Percentiles rank a stretch among this genome's conserved stretches.
phyloP scores from a whole-genome alignment of 1,284 basidiomycete species.

The Pseudozyma tsukubaensis region DNA sequence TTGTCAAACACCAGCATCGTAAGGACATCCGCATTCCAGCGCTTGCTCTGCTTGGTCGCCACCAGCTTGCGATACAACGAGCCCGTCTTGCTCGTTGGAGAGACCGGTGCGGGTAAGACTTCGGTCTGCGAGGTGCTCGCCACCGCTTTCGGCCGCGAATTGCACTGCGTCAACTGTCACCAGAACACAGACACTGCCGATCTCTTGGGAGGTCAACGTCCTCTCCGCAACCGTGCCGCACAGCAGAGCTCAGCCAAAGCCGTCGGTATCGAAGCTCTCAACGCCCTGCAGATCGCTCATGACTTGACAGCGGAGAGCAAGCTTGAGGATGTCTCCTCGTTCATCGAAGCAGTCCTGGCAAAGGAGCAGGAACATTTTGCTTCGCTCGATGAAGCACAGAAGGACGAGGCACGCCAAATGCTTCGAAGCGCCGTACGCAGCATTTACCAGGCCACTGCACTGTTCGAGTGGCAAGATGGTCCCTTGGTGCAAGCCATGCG shows the following conservation, averaged over 20 bases:
- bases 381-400: slow-evolving; percentile 12
- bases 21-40: slow-evolving; percentile 93
- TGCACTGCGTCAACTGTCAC: slow-evolving; percentile 91
- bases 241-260: slow-evolving; percentile 68
- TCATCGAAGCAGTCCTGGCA: slow-evolving; percentile 23
- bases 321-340: slow-evolving; percentile 42
- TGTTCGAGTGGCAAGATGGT: slow-evolving; percentile 97
- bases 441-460: slow-evolving; percentile 73
- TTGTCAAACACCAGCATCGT: slow-evolving; percentile 73
- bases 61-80: slow-evolving; percentile 89
- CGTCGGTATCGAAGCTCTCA: slow-evolving; percentile 61
- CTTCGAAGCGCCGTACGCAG: slow-evolving; percentile 71
- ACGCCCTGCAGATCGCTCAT: slow-evolving; percentile 27
- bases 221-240: slow-evolving; percentile 81
- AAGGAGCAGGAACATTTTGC: slow-evolving; percentile 17
- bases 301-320: slow-evolving; percentile 23
- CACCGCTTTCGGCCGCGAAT: slow-evolving; percentile 74
- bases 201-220: slow-evolving; percentile 91
- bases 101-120: slow-evolving; percentile 97
- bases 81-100: slow-evolving; percentile 95
- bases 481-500: slow-evolving; percentile 93
- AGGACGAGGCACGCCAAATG: slow-evolving; percentile 9
- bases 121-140: slow-evolving; percentile 94
- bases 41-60: slow-evolving; percentile 85
- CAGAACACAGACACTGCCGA: slow-evolving; percentile 99